phyloP scores from a whole-genome alignment of 2,329 filamentous ascomycete genomes.

The Cadophora malorum region DNA sequence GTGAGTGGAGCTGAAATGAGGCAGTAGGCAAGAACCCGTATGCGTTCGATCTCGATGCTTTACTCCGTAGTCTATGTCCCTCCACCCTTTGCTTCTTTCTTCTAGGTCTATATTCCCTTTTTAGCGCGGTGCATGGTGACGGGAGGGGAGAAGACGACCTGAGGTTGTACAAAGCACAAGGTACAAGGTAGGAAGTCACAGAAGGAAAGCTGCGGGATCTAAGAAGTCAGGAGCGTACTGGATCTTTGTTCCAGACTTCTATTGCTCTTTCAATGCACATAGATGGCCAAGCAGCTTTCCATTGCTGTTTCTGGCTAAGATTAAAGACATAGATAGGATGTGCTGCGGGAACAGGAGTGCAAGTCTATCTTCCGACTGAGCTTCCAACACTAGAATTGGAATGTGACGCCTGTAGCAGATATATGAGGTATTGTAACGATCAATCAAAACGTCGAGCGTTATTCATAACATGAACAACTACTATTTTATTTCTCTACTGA shows the following conservation, averaged over 20 bases:
- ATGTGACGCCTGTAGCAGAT: too few species aligned
- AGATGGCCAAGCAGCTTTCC: not conserved
- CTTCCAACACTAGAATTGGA: not conserved
- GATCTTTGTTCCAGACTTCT: not conserved
- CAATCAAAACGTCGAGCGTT: too few species aligned
- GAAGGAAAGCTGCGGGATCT: not conserved
- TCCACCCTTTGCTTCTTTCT: not conserved
- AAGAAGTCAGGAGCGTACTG: too few species aligned
- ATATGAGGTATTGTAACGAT: too few species aligned
- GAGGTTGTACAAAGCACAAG: slow-evolving; percentile 1
- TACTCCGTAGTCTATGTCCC: not conserved
- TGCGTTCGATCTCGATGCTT: slow-evolving; percentile 1
- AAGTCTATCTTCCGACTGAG: not conserved
- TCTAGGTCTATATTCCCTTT: not conserved
- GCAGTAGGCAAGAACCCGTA: slow-evolving; percentile 5
- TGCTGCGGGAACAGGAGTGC: not conserved
- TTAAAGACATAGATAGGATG: not conserved
- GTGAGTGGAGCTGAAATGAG: not conserved
- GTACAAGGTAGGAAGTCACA: not conserved
- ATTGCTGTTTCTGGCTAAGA: too few species aligned
- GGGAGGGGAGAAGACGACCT: not conserved
- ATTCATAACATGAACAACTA: too few species aligned
- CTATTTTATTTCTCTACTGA: too few species aligned
- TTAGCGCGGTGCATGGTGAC: not conserved
- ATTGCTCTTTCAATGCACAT: not conserved